A percentile compares a stretch with the other conserved stretches of the same genome.
These are phyloP conservation scores for Panus rudis DNA, from an alignment of 768 basidiomycete genomes.

Conservation along the genomic window DNA sequence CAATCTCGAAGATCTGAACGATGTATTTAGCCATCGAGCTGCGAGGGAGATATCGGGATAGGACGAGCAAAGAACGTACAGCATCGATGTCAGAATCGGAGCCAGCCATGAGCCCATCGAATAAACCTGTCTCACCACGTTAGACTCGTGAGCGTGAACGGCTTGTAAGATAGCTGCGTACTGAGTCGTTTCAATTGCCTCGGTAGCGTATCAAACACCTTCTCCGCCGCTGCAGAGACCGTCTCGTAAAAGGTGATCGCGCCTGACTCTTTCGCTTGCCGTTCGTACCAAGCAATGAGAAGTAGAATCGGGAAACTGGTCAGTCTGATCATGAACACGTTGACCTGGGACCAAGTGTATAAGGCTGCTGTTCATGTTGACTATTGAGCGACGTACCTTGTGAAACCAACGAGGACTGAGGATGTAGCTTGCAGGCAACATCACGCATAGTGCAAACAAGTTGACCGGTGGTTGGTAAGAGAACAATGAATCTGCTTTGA, in stretches of 20 bases:
- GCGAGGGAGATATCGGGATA: constrained; percentile 16
- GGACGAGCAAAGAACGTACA: too few species aligned
- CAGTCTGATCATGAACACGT: constrained; percentile 80
- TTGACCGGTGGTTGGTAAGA: constrained; percentile 95
- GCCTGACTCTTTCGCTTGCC: constrained; percentile 66
- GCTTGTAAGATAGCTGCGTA: constrained; percentile 31
- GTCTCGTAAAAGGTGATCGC: constrained; percentile 70
- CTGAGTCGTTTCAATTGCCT: constrained; percentile 67
- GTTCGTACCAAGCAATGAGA: constrained; percentile 76
- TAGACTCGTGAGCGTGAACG: not conserved
- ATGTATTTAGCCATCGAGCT: constrained; percentile 4
- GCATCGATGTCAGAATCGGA: constrained; percentile 67
- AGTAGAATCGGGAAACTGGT: constrained; percentile 85
- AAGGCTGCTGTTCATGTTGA: constrained; percentile 11
- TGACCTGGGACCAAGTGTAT: constrained; percentile 44
- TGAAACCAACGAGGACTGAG: constrained; percentile 97
- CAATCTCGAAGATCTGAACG: constrained; percentile 69
- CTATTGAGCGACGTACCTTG: constrained; percentile 50
- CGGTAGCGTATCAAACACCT: constrained; percentile 67
- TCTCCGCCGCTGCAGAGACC: constrained; percentile 58
- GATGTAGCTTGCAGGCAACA: constrained; percentile 82
- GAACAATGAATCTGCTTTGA: constrained; percentile 87
- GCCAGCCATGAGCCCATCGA: constrained; percentile 68
- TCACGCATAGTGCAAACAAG: constrained; percentile 74
- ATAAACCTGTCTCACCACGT: constrained; percentile 45